These are phyloP conservation scores for Trichosporon sp. DNA, from an alignment of 1,284 basidiomycete species.

Conservation along the genomic window DNA sequence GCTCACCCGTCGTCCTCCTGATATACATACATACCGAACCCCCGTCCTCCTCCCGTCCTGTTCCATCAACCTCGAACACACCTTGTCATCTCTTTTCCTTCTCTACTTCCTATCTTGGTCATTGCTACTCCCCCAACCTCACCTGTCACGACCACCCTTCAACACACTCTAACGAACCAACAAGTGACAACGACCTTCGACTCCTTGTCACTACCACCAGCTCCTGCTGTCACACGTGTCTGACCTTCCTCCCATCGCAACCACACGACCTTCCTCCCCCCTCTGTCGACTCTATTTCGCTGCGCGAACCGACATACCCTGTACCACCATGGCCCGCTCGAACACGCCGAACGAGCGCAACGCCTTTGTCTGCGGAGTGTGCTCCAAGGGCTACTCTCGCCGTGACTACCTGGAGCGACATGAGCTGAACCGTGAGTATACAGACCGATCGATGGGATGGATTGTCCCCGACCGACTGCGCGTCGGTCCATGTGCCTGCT, in stretches of 20 bases:
- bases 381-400: constrained; percentile 34
- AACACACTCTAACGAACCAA: not conserved
- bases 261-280: not conserved
- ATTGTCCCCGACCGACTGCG: not conserved
- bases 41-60: not conserved
- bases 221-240: not conserved
- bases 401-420: constrained; percentile 37
- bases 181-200: not conserved
- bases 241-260: not conserved
- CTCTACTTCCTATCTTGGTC: not conserved
- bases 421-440: constrained; percentile 35
- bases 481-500: not conserved
- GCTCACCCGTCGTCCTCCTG: constrained; percentile 5
- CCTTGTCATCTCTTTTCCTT: not conserved
- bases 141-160: not conserved
- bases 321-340: constrained; percentile 18
- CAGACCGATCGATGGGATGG: not conserved
- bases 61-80: not conserved
- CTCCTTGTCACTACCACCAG: not conserved
- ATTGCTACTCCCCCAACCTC: not conserved
- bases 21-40: constrained; percentile 16
- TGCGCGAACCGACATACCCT: constrained; percentile 2
- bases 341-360: constrained; percentile 29
- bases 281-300: not conserved
- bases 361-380: constrained; percentile 31